Percentiles rank a stretch among this genome's conserved stretches.
Conservation (phyloP, 2,329 filamentous ascomycete species). For the Dactylellina parvicollis region DNA sequence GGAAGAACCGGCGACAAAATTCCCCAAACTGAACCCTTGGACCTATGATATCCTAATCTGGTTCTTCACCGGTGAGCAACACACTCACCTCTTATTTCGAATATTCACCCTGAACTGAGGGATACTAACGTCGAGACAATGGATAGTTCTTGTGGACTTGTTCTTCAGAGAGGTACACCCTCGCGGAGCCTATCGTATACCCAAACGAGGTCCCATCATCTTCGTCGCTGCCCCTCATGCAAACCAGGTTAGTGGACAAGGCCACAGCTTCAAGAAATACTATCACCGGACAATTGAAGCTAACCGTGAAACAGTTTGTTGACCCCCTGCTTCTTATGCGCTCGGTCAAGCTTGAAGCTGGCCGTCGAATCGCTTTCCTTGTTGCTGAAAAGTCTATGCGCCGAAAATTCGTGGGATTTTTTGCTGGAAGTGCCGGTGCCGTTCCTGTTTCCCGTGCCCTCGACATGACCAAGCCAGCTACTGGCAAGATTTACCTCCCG, state of each 20-base stretch:
- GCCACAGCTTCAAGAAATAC: background rate
- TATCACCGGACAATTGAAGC: background rate
- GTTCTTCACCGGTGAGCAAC: conserved; percentile 51
- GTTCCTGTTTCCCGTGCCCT: conserved; percentile 93
- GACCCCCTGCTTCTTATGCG: conserved; percentile 94
- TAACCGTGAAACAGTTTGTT: conserved; percentile 75
- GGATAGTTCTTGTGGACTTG: conserved; percentile 79
- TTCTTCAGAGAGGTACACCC: conserved; percentile 99
- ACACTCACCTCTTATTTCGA: background rate
- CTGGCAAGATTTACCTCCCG: conserved; percentile 85
- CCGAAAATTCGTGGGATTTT: conserved; percentile 85
- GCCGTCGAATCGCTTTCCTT: conserved; percentile 87
- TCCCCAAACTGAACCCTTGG: conserved; percentile 51
- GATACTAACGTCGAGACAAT: conserved; percentile 12
- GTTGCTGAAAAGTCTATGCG: conserved; percentile 96
- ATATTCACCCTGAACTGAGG: background rate
- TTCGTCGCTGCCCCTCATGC: conserved; percentile 97
- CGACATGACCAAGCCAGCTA: conserved; percentile 82
- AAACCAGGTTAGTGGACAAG: conserved; percentile 75
- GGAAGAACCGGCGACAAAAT: conserved; percentile 35
- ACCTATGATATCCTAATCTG: conserved; percentile 54
- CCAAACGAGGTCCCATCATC: conserved; percentile 85
- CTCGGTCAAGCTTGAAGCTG: conserved; percentile 84
- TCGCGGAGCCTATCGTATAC: conserved; percentile 92
- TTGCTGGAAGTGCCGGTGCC: conserved; percentile 83